Base-by-base conservation (phyloP, 805 yeast genomes). In the Ogataea corticis region DNA sequence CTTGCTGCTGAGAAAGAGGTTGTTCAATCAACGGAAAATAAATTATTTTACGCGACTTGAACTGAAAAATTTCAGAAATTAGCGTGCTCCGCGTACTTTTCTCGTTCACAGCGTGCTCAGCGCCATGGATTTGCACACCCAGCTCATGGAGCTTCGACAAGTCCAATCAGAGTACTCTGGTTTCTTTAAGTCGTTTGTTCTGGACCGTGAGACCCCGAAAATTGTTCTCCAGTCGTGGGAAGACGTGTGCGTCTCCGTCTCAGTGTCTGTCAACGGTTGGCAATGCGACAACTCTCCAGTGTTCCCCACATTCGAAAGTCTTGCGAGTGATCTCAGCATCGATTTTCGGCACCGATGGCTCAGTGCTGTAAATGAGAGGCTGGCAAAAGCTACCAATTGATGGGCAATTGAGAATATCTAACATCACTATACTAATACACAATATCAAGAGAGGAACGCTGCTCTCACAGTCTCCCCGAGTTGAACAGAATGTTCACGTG, bases 401-500 rank as follows among this genome's bases (percentile, higher is more conserved):
- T 9, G 18, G 11, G 11, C 31, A 28, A 14, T 35, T 21, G 25
- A 21, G 9, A 21, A 21, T 21, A 21, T 21, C 16, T 38, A 12
- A 33, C 41, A 45, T 34, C 29, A 21, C 5, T 21, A 21, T 21
- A 21, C 9, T 21, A 21, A 21, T 21, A 21, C 25, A 21, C 25
- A 21, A 21, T 21, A 21, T 6, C 9, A 21, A 21, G 7, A 21
- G 9, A 9, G 7, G 25, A 9, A 21, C 25, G 25, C 25, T 6
- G 25, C 25, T 6, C 25, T 21, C 25, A 21, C 25, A 21, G 9
- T 54, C 77, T 68, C 27, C 75, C 76, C 15, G 83, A 71, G 41
- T 83, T 84, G 53, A 90, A 69, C 54, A 91, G 73, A 38, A 89
- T 71, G 51, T 87, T 88, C 41, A 92, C 74, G 58, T 89, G 90